A percentile compares a stretch with the other conserved stretches of the same genome.
These are phyloP conservation scores for Cryptococcus amylolentus DNA, from an alignment of 1,284 basidiomycete genomes.

Conservation along the genomic window DNA sequence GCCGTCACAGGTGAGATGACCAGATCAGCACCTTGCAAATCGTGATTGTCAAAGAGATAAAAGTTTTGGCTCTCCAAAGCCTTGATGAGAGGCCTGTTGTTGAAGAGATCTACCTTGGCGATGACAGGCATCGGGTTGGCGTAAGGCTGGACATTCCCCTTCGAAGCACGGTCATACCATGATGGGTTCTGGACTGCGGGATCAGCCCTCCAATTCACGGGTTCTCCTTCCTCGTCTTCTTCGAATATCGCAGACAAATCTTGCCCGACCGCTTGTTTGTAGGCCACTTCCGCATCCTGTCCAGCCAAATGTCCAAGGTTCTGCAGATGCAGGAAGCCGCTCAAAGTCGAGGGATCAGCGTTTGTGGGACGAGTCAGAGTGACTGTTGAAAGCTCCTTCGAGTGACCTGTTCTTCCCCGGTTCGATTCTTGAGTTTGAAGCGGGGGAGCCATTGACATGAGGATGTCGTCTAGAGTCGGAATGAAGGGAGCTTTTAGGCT, in stretches of 20 bases:
- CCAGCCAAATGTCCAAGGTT: neutral
- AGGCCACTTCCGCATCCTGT: neutral
- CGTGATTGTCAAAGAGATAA: constrained; percentile 2
- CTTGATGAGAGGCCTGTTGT: constrained; percentile 5
- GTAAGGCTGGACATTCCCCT: neutral
- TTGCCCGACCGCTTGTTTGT: neutral
- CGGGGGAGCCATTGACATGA: neutral
- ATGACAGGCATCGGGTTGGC: neutral
- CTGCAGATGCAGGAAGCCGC: constrained; percentile 3
- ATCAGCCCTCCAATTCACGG: constrained; percentile 8
- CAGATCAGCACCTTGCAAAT: constrained; percentile 14
- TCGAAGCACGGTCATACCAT: constrained; percentile 6
- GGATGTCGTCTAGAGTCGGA: neutral
- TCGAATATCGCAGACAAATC: constrained; percentile 1
- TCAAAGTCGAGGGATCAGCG: neutral
- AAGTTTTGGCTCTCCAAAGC: constrained; percentile 4
- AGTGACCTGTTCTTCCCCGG: too few species aligned
- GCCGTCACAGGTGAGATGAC: constrained; percentile 14
- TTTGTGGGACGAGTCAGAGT: neutral
- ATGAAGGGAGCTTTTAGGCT: too few species aligned
- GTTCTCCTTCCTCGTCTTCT: constrained; percentile 1
- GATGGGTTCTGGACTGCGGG: constrained; percentile 5
- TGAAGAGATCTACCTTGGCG: constrained; percentile 1
- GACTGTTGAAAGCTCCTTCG: too few species aligned
- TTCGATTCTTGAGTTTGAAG: too few species aligned